Evolutionary conservation across 495 filamentous ascomycete species (phyloP).

Genomic region (Aspergillus nidulans): DNA sequence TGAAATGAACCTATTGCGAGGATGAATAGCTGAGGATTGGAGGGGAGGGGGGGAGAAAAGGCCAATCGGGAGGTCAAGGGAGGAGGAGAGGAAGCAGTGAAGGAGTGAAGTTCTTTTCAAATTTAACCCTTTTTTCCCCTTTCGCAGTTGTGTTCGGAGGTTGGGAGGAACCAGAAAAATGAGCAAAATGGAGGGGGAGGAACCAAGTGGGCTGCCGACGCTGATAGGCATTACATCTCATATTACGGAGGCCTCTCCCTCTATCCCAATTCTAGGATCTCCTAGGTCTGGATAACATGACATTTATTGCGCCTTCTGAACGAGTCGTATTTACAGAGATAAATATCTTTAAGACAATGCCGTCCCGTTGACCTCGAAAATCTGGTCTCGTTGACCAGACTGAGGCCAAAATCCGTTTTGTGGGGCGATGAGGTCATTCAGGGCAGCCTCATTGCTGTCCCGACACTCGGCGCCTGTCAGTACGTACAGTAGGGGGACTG

Average conservation of each 20-base stretch:
- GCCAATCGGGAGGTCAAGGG: neutral
- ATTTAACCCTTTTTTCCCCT: constrained; percentile 1
- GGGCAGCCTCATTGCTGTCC: neutral
- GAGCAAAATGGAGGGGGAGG: constrained; percentile 15
- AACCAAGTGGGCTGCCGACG: constrained; percentile 14
- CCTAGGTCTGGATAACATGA: neutral
- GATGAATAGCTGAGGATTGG: neutral
- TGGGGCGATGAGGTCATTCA: constrained; percentile 1
- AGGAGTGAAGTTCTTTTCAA: constrained; percentile 6
- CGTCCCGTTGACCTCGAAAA: neutral
- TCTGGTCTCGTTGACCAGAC: neutral
- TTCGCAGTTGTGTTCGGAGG: constrained; percentile 10
- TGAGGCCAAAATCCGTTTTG: neutral
- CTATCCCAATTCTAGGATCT: too few species aligned
- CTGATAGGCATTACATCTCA: constrained; percentile 3
- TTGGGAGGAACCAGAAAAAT: constrained; percentile 19
- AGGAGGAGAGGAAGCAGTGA: constrained; percentile 1
- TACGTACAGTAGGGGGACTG: neutral
- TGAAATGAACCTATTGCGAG: neutral
- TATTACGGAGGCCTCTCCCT: too few species aligned
- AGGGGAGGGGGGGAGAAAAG: neutral
- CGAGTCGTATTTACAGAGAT: neutral
- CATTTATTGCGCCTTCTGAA: neutral
- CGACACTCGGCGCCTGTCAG: constrained; percentile 3
- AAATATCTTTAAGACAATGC: neutral